These are phyloP conservation scores for Phytophthora capsici DNA, from an alignment of 352 stramenopile species.

Conservation along the genomic window DNA sequence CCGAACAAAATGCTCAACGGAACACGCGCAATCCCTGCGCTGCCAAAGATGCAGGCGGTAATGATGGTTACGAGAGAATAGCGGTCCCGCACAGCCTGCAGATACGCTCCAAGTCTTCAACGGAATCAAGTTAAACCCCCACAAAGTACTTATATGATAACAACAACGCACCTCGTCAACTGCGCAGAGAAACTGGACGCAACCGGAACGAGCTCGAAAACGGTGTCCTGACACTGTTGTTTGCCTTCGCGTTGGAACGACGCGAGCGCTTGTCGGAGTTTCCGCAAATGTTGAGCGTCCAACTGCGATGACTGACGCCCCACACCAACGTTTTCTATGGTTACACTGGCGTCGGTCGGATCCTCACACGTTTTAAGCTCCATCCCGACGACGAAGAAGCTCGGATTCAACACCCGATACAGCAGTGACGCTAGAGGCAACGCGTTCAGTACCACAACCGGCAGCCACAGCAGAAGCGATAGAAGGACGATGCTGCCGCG, in stretches of 20 bases:
- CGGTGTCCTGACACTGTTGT: slow-evolving; percentile 1
- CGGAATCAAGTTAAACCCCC: no score
- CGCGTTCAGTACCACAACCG: slow-evolving; percentile 55
- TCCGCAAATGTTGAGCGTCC: slow-evolving; percentile 28
- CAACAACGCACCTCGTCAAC: slow-evolving; percentile 34
- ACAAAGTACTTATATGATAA: neutral
- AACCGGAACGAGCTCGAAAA: slow-evolving; percentile 38
- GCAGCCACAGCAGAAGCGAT: slow-evolving; percentile 54
- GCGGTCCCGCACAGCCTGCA: slow-evolving; percentile 21
- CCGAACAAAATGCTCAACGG: slow-evolving; percentile 33
- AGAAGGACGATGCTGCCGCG: slow-evolving; percentile 53
- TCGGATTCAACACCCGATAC: slow-evolving; percentile 44
- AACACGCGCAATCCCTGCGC: slow-evolving; percentile 30
- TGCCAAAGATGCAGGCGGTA: slow-evolving; percentile 41
- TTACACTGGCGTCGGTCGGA: neutral
- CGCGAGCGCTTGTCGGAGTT: slow-evolving; percentile 23
- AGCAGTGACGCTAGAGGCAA: slow-evolving; percentile 58
- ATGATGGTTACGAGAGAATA: slow-evolving; percentile 38
- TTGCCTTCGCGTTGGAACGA: slow-evolving; percentile 16
- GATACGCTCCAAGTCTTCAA: slow-evolving; percentile 28
- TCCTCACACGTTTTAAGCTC: slow-evolving; percentile 29
- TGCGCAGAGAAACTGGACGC: slow-evolving; percentile 25
- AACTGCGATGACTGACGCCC: slow-evolving; percentile 13
- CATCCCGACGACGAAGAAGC: slow-evolving; percentile 47
- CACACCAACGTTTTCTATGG: slow-evolving; percentile 30